Base-by-base conservation (phyloP, 345 rosid species). In the Cochlearia excelsa region DNA sequence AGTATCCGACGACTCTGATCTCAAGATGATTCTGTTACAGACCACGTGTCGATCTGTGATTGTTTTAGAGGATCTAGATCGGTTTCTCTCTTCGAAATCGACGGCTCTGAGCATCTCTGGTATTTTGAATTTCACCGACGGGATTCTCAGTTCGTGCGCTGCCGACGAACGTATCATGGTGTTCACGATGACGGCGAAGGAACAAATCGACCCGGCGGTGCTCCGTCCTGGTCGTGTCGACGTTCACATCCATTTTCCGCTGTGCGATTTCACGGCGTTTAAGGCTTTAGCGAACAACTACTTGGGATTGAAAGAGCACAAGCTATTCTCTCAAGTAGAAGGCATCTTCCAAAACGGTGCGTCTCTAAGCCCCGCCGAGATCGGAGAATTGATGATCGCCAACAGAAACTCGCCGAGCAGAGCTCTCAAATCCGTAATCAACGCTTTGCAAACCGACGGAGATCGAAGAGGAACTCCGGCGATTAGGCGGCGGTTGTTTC, bases 331-430 rank as follows among this genome's bases (percentile, higher is more conserved):
- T 4, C 96, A 87, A 34, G 95, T 90, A 26, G 97, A 90, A 79
- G 97, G 83, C 65, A 73, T 85, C 30, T 84, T 94, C 58, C 95
- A 79, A 49, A 75, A 68, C 53, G 99, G 99, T 2, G 80, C 87
- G 28, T 80, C 81, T 57, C 45, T 94, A 55, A 90, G 96, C 58
- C 88, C 90, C 11, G 97, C 97, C 1, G 97, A 87, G 76, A 85
- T 94, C 34, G 84, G 95, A 1, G 99, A 94, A 65, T 61, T 94
- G 47, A 85, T 94, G 99, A 87, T 90, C 43, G 84, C 88, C 3
- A 87, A 94, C 73, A 80, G 97, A 54, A 81, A 63, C 44, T 94
- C 97, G 46, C 99, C 97, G n/a, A 87, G 86, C 68, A 82, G 99
- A 55, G 99, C 99, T 9, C 53, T 94, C 74, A 94, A 82, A 68